Evolutionary conservation across 345 rosid species (phyloP), one percentile per base, ranked within the genome.

Genomic region (Pelargonium nanum): DNA sequence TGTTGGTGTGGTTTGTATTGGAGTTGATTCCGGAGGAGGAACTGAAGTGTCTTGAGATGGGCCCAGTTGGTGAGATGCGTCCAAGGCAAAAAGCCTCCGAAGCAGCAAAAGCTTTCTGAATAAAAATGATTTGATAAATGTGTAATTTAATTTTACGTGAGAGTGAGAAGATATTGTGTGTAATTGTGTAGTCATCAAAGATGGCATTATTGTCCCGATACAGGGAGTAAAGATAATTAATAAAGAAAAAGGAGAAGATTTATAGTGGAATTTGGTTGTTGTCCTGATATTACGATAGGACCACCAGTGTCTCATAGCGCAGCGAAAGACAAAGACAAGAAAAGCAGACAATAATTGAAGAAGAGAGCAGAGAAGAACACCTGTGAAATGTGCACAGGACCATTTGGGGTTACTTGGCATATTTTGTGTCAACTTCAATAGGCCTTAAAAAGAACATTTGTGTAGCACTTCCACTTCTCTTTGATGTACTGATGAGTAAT

Each of bases 21-120:
- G n/a, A n/a, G n/a, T n/a, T n/a, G n/a, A n/a, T n/a, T n/a, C n/a
- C n/a, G n/a, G n/a, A n/a, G n/a, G n/a, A n/a, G n/a, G n/a, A n/a
- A n/a, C n/a, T n/a, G n/a, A n/a, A n/a, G n/a, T 40, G 59, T 67
- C 40, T 77, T 75, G 83, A 66, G 86, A 79, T 70, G 86, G 67
- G 78, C 59, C 70, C 34, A 69, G 34, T 58, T 25, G 65, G 74
- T 53, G 74, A 58, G 60, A 76, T 70, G 72, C 80, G 72, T 79
- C 84, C 80, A 62, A 64, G 77, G 70, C 71, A 72, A 70, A 65
- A 24, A 50, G 53, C 57, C 65, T 68, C 55, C 32, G 53, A 60
- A 40, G 10, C 26, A 56, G 1, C 16, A 21, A 24, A 5, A n/a
- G n/a, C n/a, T n/a, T n/a, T n/a, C n/a, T n/a, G 45, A 34, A 34